Conservation (phyloP, 441 rosid genomes). For the Syzygium syzygioides region DNA sequence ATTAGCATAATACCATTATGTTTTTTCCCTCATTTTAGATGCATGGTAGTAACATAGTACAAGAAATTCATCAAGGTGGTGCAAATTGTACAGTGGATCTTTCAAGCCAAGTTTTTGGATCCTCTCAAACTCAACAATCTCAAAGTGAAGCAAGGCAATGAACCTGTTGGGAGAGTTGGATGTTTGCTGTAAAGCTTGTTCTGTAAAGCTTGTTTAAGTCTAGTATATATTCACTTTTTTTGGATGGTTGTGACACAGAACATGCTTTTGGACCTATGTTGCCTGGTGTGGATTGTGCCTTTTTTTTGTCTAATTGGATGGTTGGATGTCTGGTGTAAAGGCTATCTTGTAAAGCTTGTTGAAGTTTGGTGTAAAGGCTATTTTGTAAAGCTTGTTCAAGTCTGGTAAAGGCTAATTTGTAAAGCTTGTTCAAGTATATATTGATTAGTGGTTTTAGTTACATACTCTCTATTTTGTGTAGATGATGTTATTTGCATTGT, state of each 20-base stretch:
- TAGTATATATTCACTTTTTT: background rate
- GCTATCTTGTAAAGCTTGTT: too few relatives aligned
- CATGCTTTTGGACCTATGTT: background rate
- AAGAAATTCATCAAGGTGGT: background rate
- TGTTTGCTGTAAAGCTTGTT: background rate
- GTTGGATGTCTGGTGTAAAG: background rate
- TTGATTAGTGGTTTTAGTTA: fast-evolving
- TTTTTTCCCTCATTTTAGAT: background rate
- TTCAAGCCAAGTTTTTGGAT: background rate
- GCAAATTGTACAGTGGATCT: background rate
- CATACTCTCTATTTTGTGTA: background rate
- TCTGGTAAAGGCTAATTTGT: background rate
- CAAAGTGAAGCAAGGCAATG: background rate
- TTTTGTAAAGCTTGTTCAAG: too few relatives aligned
- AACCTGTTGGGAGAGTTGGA: background rate
- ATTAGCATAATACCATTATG: background rate
- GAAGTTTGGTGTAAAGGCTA: too few relatives aligned
- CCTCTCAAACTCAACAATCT: background rate
- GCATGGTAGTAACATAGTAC: fast-evolving
- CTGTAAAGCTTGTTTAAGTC: background rate
- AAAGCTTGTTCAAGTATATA: background rate
- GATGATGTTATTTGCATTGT: background rate
- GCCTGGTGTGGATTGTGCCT: background rate
- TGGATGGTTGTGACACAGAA: background rate
- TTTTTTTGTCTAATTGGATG: background rate